phyloP scores from a whole-genome alignment of 116 monocot genomes.

The Papilionanthe hybrid region DNA sequence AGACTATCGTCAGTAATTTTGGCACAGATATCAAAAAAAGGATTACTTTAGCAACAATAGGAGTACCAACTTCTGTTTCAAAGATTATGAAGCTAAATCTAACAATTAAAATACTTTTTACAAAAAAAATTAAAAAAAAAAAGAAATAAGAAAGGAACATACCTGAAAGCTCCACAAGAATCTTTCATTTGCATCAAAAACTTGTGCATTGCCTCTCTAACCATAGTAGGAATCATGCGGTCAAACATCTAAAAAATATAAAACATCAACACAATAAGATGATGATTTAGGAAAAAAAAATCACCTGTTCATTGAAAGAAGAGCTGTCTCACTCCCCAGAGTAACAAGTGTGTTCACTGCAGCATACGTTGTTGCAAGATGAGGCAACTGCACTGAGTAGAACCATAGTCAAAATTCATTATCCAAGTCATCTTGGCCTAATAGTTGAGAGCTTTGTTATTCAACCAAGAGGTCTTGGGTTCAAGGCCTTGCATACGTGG shows the following conservation, averaged over 20 bases:
- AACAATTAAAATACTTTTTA: background rate
- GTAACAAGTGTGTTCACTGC: slow-evolving; percentile 81
- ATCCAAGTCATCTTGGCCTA: too few relatives aligned
- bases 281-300: background rate
- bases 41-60: too few relatives aligned
- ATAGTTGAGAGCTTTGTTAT: too few relatives aligned
- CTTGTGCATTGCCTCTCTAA: slow-evolving; percentile 47
- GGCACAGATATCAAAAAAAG: too few relatives aligned
- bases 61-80: background rate
- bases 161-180: slow-evolving; percentile 81
- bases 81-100: background rate
- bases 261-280: slow-evolving; percentile 6
- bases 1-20: too few relatives aligned
- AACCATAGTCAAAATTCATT: background rate
- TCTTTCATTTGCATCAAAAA: slow-evolving; percentile 90
- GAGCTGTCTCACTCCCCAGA: slow-evolving; percentile 66
- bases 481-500: too few relatives aligned
- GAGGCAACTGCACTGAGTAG: slow-evolving; percentile 59
- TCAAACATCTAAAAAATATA: background rate
- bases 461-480: too few relatives aligned
- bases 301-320: slow-evolving; percentile 89
- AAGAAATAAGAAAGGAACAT: background rate
- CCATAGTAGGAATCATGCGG: background rate
- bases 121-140: background rate
- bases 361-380: slow-evolving; percentile 98